Evolutionary conservation across 495 filamentous ascomycete genomes (phyloP), one percentile per base, ranked within the genome.

Genomic region (Penicillium canescens): DNA sequence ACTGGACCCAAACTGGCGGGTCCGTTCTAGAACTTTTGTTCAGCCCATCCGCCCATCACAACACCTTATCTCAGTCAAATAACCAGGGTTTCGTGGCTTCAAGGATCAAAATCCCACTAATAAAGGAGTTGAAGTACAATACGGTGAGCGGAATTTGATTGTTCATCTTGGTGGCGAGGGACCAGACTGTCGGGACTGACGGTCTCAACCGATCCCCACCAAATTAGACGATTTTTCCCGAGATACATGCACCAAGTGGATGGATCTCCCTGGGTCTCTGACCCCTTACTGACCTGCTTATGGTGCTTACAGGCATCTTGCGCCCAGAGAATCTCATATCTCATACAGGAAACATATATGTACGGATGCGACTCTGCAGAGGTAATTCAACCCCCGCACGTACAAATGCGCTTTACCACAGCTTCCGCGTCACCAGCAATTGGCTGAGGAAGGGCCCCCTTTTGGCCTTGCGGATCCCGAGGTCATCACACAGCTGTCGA

Each of bases 391-490:
- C 0, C 28, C 28, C 28, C 28, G 28, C 28, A 31, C 28, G 9
- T 31, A 31, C 6, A 5, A 8, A 31, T 7, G 28, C 14, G 48
- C 14, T 50, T 37, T 48, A 41, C 35, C 37, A 41, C 46, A 45
- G 46, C 53, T 14, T 33, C 33, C 52, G 9, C 16, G 37, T 24
- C 28, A 46, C 54, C 41, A 23, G 7, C 47, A 31, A 61, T 58
- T 58, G 55, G 55, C 16, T 11, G 7, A 3, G 0, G 14, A 38
- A 31, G 9, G 7, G 24, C 46, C 24, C 39, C 43, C 42, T 41
- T 35, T 16, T 41, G 37, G 41, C 40, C 26, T 35, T 51, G 51
- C 33, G 55, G 59, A 57, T 61, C 18, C 18, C 18, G 18, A 18
- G 18, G 18, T 18, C 58, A 28, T 38, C 46, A 42, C 33, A 16